These are phyloP conservation scores for Lachnellula cervina DNA, from an alignment of 2,329 filamentous ascomycete species.

Conservation along the genomic window DNA sequence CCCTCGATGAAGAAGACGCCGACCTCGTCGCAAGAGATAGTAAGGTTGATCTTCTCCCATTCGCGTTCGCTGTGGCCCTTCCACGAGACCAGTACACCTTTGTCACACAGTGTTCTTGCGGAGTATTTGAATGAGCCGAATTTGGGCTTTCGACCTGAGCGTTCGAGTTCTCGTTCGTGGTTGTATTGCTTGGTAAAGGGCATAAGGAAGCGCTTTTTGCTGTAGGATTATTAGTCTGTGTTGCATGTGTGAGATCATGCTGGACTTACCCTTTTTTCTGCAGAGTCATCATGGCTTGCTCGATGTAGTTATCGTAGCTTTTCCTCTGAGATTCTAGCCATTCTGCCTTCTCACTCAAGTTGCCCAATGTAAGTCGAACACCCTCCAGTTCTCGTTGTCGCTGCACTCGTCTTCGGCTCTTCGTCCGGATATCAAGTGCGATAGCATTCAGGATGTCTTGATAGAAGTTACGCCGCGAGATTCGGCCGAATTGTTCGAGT, in stretches of 20 bases:
- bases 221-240: constrained; percentile 30
- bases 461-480: constrained; percentile 83
- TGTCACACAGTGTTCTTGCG: constrained; percentile 80
- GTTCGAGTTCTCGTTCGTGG: constrained; percentile 92
- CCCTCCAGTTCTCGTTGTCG: constrained; percentile 86
- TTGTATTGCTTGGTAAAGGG: constrained; percentile 99
- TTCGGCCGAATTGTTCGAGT: constrained; percentile 80
- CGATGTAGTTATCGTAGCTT: constrained; percentile 98
- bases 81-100: constrained; percentile 93
- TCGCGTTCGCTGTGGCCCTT: constrained; percentile 74
- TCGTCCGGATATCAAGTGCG: constrained; percentile 92
- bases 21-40: constrained; percentile 89
- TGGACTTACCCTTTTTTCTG: constrained; percentile 80
- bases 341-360: constrained; percentile 78
- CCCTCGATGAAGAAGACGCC: constrained; percentile 93
- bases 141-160: constrained; percentile 87
- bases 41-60: constrained; percentile 90
- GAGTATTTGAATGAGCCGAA: constrained; percentile 99
- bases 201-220: constrained; percentile 87
- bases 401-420: constrained; percentile 88
- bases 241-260: not conserved
- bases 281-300: constrained; percentile 94
- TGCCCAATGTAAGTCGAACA: constrained; percentile 67
- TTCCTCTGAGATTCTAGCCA: constrained; percentile 95
- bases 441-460: constrained; percentile 98